Evolutionary conservation across 2,329 filamentous ascomycete species (phyloP).

Genomic region (Torrubiellomyces zombiae): DNA sequence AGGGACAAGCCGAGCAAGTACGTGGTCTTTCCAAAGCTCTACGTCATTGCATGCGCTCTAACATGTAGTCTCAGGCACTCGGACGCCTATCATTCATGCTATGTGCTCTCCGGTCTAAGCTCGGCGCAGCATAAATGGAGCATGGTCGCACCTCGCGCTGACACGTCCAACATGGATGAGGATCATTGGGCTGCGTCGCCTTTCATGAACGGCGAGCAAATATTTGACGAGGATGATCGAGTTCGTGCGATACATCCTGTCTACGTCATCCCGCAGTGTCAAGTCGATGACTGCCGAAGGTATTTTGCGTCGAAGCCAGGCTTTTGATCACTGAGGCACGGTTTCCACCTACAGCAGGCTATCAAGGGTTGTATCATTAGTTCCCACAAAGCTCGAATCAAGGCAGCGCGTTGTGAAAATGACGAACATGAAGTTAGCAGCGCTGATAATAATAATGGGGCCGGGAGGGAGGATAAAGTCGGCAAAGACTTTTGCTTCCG

Average conservation of each 20-base stretch:
- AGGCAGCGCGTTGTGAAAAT: conserved; percentile 1
- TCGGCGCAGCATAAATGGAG: conserved; percentile 57
- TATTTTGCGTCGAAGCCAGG: conserved; percentile 46
- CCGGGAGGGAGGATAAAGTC: too few relatives aligned
- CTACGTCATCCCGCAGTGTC: conserved; percentile 63
- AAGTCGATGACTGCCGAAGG: conserved; percentile 44
- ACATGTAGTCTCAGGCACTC: conserved; percentile 36
- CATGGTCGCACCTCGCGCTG: conserved; percentile 18
- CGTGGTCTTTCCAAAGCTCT: conserved; percentile 19
- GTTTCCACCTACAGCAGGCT: conserved; percentile 8
- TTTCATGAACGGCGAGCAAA: conserved; percentile 36
- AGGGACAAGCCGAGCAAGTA: conserved; percentile 88
- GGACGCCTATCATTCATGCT: conserved; percentile 87
- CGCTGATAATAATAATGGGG: too few relatives aligned
- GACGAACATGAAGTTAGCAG: neutral
- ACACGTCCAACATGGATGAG: conserved; percentile 16
- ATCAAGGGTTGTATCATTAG: too few relatives aligned
- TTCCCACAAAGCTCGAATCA: neutral
- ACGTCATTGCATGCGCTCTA: neutral
- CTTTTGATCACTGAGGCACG: too few relatives aligned
- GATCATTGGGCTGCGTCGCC: conserved; percentile 31
- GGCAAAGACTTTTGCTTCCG: too few relatives aligned
- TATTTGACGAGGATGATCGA: conserved; percentile 56
- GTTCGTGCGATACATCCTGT: conserved; percentile 64
- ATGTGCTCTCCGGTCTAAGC: conserved; percentile 74